Base-by-base conservation (phyloP, 2,329 filamentous ascomycete genomes). In the Alternaria alternata region DNA sequence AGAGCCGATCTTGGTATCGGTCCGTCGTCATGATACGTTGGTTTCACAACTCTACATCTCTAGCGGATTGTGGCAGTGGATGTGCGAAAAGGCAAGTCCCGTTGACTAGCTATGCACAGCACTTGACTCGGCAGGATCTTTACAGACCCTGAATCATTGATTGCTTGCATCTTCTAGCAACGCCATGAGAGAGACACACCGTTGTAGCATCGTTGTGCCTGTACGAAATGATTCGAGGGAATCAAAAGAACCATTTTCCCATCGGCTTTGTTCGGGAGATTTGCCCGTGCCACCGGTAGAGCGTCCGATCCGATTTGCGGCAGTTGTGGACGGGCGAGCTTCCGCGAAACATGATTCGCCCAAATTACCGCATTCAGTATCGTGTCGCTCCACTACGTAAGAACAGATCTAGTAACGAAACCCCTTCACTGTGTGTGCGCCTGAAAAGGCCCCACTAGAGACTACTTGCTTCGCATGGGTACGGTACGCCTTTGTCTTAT, bases 211-310 rank as follows among this genome's bases (percentile, higher is more conserved):
- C 7, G 16, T 34, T 38, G 5, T 36, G 46, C 26, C 24, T 20
- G 20, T 22, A 39, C 34, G 5, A 16, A 16, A 43, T 18, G 30
- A 8, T 26, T 52, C 28, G 28, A 51, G 22, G 39, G 18, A 41
- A 28, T 49, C 44, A 36, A 14, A 32, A 28, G 44, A 20, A 48
- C 18, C 11, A 28, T 14, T 47, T 41, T 2, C 11, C 49, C 32
- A 44, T 30, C 24, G 14, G 32, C 44, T 47, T 26, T n/a, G 16
- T 9, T 34, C 55, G 49, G 49, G 49, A 47, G 42, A 58, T 47
- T 58, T 47, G 30, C 42, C 49, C 49, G 49, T 32, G 49, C 55
- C 42, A 58, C 49, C 34, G 49, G 55, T 58, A 41, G 18, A 51
- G 24, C 18, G 20, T 56, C 46, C 52, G 57, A 56, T 51, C 44